Conservation (phyloP, 305 asterid genomes). For the Solanum chacoense region DNA sequence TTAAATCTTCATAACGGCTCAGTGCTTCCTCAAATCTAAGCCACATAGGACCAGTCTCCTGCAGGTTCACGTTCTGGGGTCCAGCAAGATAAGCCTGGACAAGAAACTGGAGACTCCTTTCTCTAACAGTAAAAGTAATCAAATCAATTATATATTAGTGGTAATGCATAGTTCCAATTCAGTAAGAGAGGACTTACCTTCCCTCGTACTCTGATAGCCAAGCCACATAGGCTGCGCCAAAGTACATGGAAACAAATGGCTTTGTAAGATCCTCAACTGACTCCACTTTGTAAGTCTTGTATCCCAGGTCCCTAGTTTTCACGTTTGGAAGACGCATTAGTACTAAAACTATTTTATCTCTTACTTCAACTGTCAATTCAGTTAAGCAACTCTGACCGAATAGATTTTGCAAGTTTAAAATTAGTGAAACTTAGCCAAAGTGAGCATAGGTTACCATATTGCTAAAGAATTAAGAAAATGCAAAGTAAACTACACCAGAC, state of each 20-base stretch:
- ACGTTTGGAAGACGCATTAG: not conserved
- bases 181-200: constrained; percentile 26
- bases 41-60: constrained; percentile 57
- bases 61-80: constrained; percentile 70
- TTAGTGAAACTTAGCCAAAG: not conserved
- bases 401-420: not conserved
- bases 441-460: not conserved
- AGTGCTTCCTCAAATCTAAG: constrained; percentile 56
- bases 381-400: not conserved
- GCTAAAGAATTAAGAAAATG: not conserved
- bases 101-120: constrained; percentile 55
- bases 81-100: constrained; percentile 85
- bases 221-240: constrained; percentile 80
- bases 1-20: constrained; percentile 35
- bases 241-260: constrained; percentile 88
- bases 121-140: constrained; percentile 24
- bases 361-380: not conserved
- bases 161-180: not conserved
- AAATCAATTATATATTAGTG: not conserved
- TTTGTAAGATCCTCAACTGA: constrained; percentile 76
- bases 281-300: constrained; percentile 52
- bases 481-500: not conserved
- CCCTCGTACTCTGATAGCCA: constrained; percentile 92
- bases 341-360: not conserved
- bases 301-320: constrained; percentile 50